Evolutionary conservation across 768 basidiomycete species (phyloP).

Genomic region (Panus rudis): DNA sequence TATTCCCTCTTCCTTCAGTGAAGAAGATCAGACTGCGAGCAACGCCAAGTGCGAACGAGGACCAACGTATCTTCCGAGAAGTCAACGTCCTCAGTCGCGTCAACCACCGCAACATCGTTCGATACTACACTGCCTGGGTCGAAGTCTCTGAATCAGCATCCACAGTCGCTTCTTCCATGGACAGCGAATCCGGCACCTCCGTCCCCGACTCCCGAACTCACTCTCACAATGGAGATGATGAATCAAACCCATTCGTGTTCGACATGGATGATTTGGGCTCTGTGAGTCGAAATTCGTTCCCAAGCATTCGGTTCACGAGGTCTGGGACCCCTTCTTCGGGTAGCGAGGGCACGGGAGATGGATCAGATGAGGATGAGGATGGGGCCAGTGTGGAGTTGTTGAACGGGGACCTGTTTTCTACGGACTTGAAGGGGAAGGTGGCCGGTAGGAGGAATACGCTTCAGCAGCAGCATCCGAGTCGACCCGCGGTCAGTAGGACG

Average conservation of each 20-base stretch:
- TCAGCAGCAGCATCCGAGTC: not conserved
- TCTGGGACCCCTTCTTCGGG: constrained; percentile 33
- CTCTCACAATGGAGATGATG: constrained; percentile 14
- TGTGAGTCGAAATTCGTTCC: constrained; percentile 58
- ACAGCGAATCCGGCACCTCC: constrained; percentile 36
- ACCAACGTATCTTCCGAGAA: constrained; percentile 85
- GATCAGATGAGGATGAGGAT: constrained; percentile 38
- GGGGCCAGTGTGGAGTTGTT: constrained; percentile 23
- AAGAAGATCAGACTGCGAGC: constrained; percentile 85
- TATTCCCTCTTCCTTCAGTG: too few relatives aligned
- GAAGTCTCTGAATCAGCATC: constrained; percentile 55
- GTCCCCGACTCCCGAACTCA: constrained; percentile 38
- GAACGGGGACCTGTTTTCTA: constrained; percentile 6
- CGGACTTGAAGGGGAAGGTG: constrained; percentile 3
- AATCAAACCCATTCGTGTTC: constrained; percentile 50
- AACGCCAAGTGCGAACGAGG: constrained; percentile 70
- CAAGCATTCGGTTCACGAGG: constrained; percentile 75
- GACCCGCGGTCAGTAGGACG: constrained; percentile 35
- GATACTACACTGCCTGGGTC: constrained; percentile 91
- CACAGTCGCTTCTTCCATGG: constrained; percentile 39
- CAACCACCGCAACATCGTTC: constrained; percentile 84
- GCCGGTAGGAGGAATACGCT: not conserved
- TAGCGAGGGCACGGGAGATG: constrained; percentile 33
- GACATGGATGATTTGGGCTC: constrained; percentile 58
- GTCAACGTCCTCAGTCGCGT: constrained; percentile 84